Evolutionary conservation across 208 protist species (phyloP), one percentile per base, ranked within the genome.

Genomic region (Acanthamoeba culbertsoni): DNA sequence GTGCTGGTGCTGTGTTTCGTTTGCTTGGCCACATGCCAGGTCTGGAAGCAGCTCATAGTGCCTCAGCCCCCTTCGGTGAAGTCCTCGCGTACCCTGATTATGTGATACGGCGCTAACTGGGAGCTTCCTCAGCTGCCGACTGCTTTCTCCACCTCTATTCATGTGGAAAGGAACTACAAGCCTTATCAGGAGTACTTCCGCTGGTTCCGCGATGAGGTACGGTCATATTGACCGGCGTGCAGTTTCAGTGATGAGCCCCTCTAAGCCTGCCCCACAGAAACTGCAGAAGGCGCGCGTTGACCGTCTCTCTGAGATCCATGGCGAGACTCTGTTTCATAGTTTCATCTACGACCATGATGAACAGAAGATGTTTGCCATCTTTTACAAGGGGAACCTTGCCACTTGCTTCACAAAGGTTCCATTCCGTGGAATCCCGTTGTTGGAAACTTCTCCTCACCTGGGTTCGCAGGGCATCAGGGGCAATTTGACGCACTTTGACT

Each of bases 181-280:
- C 82, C 82, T 20, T 48, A 90, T n/a, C 82, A 90, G 33, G 57
- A 68, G 35, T 90, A 51, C 53, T 90, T 90, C 57, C 82, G 82
- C 82, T 90, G 82, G 82, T 90, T 71, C 82, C 59, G 82, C 26
- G 82, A 90, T 40, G 82, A 90, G 57, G 82, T 82, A 28, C 37
- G 28, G 10, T 71, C 31, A 37, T 28, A 71, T 1, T n/a, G 62
- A 18, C 1, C 18, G n/a, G 68, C 33, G 23, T 51, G 68, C 37
- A 0, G 33, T 4, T 37, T 42, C 6, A 42, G 28, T 5, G 68
- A 8, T 68, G 31, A 31, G 8, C n/a, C 28, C 14, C 28, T 35
- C 63, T 53, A 5, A 26, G 4, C 5, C 1, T 20, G 1, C 42
- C 23, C 8, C 55, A 43, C 63, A 82, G 71, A 82, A 90, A 28